Evolutionary conservation across 805 yeast genomes (phyloP).

Genomic region (Blastobotrys terrestris): DNA sequence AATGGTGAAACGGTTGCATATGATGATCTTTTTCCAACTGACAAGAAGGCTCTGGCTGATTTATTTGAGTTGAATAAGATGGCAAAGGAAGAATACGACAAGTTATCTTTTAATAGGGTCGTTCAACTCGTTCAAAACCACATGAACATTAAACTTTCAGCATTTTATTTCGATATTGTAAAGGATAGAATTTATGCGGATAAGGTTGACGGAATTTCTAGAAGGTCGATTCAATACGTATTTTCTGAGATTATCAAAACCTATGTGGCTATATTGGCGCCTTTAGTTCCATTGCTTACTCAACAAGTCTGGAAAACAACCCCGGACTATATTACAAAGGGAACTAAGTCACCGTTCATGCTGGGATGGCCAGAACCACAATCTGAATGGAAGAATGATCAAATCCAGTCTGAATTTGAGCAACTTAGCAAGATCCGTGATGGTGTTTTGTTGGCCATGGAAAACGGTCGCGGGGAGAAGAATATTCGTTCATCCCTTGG

Average conservation of each 20-base stretch:
- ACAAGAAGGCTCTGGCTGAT: slow-evolving; percentile 55
- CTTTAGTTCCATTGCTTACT: slow-evolving; percentile 74
- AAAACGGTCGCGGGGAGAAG: slow-evolving; percentile 49
- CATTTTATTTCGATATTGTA: slow-evolving; percentile 77
- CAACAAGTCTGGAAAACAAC: slow-evolving; percentile 82
- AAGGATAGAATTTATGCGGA: slow-evolving; percentile 86
- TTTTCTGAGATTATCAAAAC: slow-evolving; percentile 47
- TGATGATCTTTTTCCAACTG: slow-evolving; percentile 33
- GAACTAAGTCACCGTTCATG: slow-evolving; percentile 41
- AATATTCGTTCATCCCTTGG: slow-evolving; percentile 47
- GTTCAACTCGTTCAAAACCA: slow-evolving; percentile 63
- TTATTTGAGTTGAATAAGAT: slow-evolving; percentile 42
- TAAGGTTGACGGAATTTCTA: slow-evolving; percentile 36
- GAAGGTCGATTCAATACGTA: slow-evolving; percentile 63
- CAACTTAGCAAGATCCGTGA: slow-evolving; percentile 44
- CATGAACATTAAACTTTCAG: slow-evolving; percentile 68
- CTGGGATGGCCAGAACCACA: slow-evolving; percentile 36
- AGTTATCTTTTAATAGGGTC: slow-evolving; percentile 62
- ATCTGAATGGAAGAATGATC: slow-evolving; percentile 34
- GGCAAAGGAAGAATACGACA: slow-evolving; percentile 42
- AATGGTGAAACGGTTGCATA: slow-evolving; percentile 30
- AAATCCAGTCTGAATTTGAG: slow-evolving; percentile 40
- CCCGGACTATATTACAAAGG: slow-evolving; percentile 31
- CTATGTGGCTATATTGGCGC: slow-evolving; percentile 65
- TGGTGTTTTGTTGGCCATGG: slow-evolving; percentile 46